Percentiles rank a stretch among this genome's conserved stretches.
These are phyloP conservation scores for Nepenthes alata DNA, from an alignment of 179 eudicot genomes.

Conservation along the genomic window DNA sequence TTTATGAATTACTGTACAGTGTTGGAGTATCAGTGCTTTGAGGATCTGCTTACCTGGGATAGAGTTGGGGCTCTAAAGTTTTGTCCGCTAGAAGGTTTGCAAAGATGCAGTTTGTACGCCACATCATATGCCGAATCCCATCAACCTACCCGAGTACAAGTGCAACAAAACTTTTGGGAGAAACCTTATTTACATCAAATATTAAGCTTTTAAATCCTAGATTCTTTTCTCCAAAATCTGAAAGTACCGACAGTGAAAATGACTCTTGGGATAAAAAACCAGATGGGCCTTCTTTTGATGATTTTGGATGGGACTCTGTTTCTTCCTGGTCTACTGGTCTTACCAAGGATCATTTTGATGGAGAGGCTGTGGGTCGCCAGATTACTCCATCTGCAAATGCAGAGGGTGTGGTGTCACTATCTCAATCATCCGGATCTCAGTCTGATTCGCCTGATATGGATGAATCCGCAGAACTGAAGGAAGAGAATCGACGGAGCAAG, in stretches of 20 bases:
- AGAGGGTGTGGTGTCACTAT: background rate
- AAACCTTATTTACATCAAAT: constrained; percentile 1
- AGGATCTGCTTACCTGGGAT: too few species aligned
- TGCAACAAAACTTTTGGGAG: constrained; percentile 7
- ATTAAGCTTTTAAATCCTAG: constrained; percentile 15
- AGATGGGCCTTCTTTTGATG: background rate
- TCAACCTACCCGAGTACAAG: constrained; percentile 4
- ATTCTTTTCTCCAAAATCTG: constrained; percentile 17
- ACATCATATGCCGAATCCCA: constrained; percentile 15
- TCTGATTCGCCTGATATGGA: constrained; percentile 11
- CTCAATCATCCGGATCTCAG: background rate
- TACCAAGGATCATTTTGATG: constrained; percentile 73
- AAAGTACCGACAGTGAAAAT: constrained; percentile 9
- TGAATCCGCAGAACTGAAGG: constrained; percentile 18
- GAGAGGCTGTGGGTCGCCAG: constrained; percentile 57
- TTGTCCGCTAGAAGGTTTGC: background rate
- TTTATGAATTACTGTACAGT: too few species aligned
- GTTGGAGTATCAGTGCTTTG: too few species aligned
- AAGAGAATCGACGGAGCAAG: constrained; percentile 18
- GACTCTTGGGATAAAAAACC: constrained; percentile 1
- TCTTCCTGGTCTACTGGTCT: constrained; percentile 79
- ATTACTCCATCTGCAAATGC: constrained; percentile 6
- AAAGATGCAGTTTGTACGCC: constrained; percentile 29
- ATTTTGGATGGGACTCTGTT: constrained; percentile 26
- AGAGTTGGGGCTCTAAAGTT: too few species aligned